A percentile compares a stretch with the other conserved stretches of the same genome.
Conservation (phyloP, 2,329 filamentous ascomycete species). For the Monilinia laxa region DNA sequence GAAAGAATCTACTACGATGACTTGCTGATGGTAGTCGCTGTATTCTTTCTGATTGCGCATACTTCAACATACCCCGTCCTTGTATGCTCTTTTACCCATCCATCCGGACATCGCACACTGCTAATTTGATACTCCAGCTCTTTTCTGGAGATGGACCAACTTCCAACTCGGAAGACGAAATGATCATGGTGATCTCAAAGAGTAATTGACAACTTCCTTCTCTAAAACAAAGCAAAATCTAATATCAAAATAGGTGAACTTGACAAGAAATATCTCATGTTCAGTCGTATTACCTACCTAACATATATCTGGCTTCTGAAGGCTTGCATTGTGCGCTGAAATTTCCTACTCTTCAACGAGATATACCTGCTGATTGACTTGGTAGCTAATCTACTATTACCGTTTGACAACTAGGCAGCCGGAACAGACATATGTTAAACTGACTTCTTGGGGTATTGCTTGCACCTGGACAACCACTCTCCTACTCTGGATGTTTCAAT, state of each 20-base stretch:
- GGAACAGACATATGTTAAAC: constrained; percentile 23
- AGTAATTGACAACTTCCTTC: neutral
- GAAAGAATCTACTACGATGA: constrained; percentile 14
- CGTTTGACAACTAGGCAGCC: constrained; percentile 26
- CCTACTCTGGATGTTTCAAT: neutral
- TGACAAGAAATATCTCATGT: constrained; percentile 29
- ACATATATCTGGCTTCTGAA: constrained; percentile 36
- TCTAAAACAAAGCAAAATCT: neutral
- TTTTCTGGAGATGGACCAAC: neutral
- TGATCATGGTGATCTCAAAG: neutral
- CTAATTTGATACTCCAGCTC: constrained; percentile 2
- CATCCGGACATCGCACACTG: neutral
- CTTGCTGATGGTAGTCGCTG: constrained; percentile 14
- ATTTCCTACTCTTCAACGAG: no score
- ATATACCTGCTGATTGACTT: neutral
- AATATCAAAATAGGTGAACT: constrained; percentile 25
- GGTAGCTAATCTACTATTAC: constrained; percentile 31
- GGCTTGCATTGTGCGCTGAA: constrained; percentile 31
- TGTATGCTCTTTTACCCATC: neutral
- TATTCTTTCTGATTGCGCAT: neutral
- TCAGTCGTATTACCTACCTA: constrained; percentile 29
- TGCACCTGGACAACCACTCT: constrained; percentile 1
- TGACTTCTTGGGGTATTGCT: neutral
- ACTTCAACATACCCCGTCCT: neutral
- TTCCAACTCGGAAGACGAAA: neutral